Evolutionary conservation across 2,329 filamentous ascomycete species (phyloP).

Genomic region (Colletotrichum navitas): DNA sequence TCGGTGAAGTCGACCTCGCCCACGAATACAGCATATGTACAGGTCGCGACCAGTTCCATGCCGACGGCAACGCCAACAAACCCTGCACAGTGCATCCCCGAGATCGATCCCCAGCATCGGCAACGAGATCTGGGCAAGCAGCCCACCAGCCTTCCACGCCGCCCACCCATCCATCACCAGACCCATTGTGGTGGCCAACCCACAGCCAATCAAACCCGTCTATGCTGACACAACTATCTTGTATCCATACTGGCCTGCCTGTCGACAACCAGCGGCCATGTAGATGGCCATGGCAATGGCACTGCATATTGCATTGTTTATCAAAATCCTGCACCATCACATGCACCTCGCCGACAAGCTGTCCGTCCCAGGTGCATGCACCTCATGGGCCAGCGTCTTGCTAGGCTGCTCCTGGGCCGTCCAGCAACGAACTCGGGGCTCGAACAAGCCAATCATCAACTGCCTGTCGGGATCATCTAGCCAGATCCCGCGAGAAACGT

Average conservation of each 20-base stretch:
- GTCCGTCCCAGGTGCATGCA: background rate
- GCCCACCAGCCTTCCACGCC: constrained; percentile 16
- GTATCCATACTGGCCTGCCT: background rate
- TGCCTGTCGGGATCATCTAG: constrained; percentile 9
- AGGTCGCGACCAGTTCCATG: constrained; percentile 12
- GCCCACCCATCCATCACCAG: constrained; percentile 10
- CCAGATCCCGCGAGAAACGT: constrained; percentile 29
- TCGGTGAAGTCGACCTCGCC: constrained; percentile 6
- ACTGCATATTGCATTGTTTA: constrained; percentile 4
- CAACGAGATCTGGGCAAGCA: constrained; percentile 35
- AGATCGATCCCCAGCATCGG: constrained; percentile 35
- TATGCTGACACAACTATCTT: background rate
- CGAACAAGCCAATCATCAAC: constrained; percentile 22
- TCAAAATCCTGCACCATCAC: background rate
- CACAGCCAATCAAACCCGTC: background rate
- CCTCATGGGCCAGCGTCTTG: constrained; percentile 2
- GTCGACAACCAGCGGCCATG: background rate
- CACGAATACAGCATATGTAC: background rate
- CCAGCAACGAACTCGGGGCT: background rate
- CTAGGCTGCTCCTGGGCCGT: constrained; percentile 6
- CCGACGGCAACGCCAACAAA: background rate
- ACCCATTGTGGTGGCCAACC: background rate
- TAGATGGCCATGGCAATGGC: constrained; percentile 7
- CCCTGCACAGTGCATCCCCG: constrained; percentile 24
- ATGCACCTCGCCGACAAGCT: constrained; percentile 3